phyloP scores from a whole-genome alignment of 371 early-diverging fungal species.

The Nematocida minor region DNA sequence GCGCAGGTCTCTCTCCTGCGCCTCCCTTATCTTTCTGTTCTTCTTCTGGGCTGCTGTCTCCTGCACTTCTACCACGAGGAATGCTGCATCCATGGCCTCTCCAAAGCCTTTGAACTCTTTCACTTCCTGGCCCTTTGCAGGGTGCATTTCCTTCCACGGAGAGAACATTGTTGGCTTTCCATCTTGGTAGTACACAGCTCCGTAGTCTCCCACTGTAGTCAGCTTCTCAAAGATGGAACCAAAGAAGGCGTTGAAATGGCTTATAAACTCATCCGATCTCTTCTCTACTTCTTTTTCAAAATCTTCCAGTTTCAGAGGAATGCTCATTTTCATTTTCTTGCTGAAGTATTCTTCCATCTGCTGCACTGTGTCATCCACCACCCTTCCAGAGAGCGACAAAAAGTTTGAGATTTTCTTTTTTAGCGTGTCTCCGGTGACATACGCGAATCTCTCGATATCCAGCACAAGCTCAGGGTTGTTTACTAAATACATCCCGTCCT shows the following conservation, averaged over 20 bases:
- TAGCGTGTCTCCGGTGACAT: conserved; percentile 34
- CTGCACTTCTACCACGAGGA: background rate
- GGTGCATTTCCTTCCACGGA: conserved; percentile 10
- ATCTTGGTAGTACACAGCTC: conserved; percentile 26
- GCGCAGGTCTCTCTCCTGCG: conserved; percentile 48
- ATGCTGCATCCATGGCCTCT: conserved; percentile 41
- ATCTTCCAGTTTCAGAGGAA: background rate
- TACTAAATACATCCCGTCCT: conserved; percentile 15
- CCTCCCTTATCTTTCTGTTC: conserved; percentile 17
- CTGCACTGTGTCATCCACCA: conserved; percentile 16
- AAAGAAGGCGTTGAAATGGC: conserved; percentile 48
- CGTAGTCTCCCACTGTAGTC: conserved; percentile 31
- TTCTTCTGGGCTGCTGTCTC: conserved; percentile 45
- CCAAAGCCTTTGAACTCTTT: conserved; percentile 26
- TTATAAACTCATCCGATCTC: background rate
- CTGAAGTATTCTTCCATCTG: background rate
- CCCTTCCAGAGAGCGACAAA: conserved; percentile 27
- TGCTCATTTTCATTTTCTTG: background rate
- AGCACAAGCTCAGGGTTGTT: conserved; percentile 30
- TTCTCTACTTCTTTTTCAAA: background rate
- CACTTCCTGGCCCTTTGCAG: background rate
- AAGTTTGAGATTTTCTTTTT: conserved; percentile 40
- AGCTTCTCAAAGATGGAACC: conserved; percentile 2
- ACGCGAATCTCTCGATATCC: conserved; percentile 19
- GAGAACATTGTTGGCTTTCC: conserved; percentile 33